Conservation (phyloP, 768 basidiomycete species). For the Collybiopsis confluens region DNA sequence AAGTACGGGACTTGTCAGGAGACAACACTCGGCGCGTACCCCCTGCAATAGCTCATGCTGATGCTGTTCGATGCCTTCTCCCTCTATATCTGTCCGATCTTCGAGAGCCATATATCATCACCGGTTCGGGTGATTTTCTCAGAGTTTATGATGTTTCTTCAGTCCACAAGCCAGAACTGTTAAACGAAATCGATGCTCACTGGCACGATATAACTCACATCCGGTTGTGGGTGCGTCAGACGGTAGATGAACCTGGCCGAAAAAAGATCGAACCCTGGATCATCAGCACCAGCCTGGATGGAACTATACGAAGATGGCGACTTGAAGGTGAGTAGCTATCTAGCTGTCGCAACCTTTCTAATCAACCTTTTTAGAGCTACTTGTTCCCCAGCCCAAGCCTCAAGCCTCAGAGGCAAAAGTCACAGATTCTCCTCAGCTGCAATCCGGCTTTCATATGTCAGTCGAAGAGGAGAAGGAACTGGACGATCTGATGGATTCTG, state of each 20-base stretch:
- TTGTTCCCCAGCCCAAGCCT: conserved; percentile 26
- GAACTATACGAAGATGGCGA: conserved; percentile 84
- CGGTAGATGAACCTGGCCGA: conserved; percentile 32
- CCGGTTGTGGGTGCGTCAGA: conserved; percentile 62
- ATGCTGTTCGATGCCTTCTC: conserved; percentile 69
- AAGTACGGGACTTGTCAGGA: conserved; percentile 39
- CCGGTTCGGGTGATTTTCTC: conserved; percentile 81
- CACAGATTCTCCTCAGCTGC: conserved; percentile 12
- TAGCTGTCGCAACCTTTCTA: neutral
- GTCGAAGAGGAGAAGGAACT: conserved; percentile 90
- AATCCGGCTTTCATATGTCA: conserved; percentile 48
- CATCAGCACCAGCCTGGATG: conserved; percentile 79
- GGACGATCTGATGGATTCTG: conserved; percentile 62
- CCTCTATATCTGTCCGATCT: conserved; percentile 61
- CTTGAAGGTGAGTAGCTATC: conserved; percentile 46
- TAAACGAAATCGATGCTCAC: conserved; percentile 80
- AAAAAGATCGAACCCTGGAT: conserved; percentile 74
- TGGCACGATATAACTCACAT: conserved; percentile 85
- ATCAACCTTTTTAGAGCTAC: conserved; percentile 29
- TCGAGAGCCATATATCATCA: conserved; percentile 72
- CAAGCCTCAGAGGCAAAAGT: conserved; percentile 12
- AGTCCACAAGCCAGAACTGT: conserved; percentile 60
- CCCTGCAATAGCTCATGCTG: conserved; percentile 55
- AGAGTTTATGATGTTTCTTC: conserved; percentile 75
- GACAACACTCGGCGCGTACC: conserved; percentile 28